A percentile compares a stretch with the other conserved stretches of the same genome.
These are phyloP conservation scores for Ustulina deusta DNA, from an alignment of 2,329 filamentous ascomycete species.

Conservation along the genomic window DNA sequence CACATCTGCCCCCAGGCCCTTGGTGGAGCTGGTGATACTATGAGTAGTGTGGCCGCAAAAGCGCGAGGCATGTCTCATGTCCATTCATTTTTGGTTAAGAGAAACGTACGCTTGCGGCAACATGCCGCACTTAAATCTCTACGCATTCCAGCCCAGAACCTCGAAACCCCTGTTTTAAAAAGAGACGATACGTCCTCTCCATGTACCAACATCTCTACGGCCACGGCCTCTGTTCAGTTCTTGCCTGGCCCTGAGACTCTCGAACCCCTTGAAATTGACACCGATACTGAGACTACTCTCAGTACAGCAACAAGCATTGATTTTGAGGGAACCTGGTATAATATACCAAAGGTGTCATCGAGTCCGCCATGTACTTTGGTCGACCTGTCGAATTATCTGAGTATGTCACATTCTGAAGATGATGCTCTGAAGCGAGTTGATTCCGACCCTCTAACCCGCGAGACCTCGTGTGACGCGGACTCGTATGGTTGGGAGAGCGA, in stretches of 20 bases:
- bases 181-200: slow-evolving; percentile 42
- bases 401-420: slow-evolving; percentile 49
- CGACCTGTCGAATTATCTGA: slow-evolving; percentile 57
- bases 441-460: slow-evolving; percentile 47
- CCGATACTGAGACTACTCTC: slow-evolving; percentile 44
- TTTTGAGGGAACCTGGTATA: slow-evolving; percentile 31
- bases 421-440: slow-evolving; percentile 48
- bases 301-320: slow-evolving; percentile 39
- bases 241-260: slow-evolving; percentile 40
- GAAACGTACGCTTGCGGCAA: slow-evolving; percentile 44
- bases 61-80: slow-evolving; percentile 48
- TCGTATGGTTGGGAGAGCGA: slow-evolving; percentile 68
- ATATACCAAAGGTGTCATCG: slow-evolving; percentile 15
- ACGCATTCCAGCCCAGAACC: slow-evolving; percentile 49
- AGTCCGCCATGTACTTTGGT: slow-evolving; percentile 51
- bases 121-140: slow-evolving; percentile 48
- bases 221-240: slow-evolving; percentile 39
- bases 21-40: slow-evolving; percentile 49
- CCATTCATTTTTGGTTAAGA: slow-evolving; percentile 44
- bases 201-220: slow-evolving; percentile 23
- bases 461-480: slow-evolving; percentile 53
- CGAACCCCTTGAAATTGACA: slow-evolving; percentile 44
- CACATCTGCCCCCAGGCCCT: slow-evolving; percentile 39
- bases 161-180: slow-evolving; percentile 44
- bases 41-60: slow-evolving; percentile 65